Evolutionary conservation across 1,139 yeast species (phyloP), one percentile per base, ranked within the genome.

Genomic region (Arxiozyma telluris): DNA sequence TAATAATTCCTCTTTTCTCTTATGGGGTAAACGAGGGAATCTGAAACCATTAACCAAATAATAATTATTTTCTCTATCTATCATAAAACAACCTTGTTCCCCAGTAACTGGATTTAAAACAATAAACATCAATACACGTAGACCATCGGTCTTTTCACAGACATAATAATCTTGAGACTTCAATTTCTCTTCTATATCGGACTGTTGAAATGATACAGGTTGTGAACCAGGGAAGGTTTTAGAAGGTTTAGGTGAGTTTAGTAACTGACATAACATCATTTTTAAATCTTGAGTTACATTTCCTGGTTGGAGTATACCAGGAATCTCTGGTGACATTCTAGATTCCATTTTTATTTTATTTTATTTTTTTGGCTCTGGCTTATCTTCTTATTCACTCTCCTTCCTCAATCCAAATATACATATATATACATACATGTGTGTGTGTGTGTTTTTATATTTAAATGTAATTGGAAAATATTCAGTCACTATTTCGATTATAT

Each of bases 81-180:
- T 84, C 60, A 81, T 77, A 73, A 75, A 91, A 66, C 77, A 87
- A n/a, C 82, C 83, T 59, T 80, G 93, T 64, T 85, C 91, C 21
- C 84, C 85, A 3, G 88, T 81, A 12, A 68, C 65, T 1, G 89
- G 84, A 64, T 87, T 91, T 64, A 88, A 74, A 47, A 85, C 70
- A 4, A 85, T 78, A 56, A 85, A 75, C 67, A 86, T 71, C 50
- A 93, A 73, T 57, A 95, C 88, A 54, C 99, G 76, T 53, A 93
- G 74, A 0, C 99, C 99, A 70, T 94, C 98, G 0, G 95, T 83
- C 68, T 94, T 94, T 66, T 94, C 99, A 72, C 98, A 93, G 0
- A 93, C 98, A 63, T 82, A 85, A 67, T 90, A 93, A 63, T 85
- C 90, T 54, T 79, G 79, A 3, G 73, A 73, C 67, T 79, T 68